Conservation (phyloP, 257 asterid species). For the Lavandula angustifolia region DNA sequence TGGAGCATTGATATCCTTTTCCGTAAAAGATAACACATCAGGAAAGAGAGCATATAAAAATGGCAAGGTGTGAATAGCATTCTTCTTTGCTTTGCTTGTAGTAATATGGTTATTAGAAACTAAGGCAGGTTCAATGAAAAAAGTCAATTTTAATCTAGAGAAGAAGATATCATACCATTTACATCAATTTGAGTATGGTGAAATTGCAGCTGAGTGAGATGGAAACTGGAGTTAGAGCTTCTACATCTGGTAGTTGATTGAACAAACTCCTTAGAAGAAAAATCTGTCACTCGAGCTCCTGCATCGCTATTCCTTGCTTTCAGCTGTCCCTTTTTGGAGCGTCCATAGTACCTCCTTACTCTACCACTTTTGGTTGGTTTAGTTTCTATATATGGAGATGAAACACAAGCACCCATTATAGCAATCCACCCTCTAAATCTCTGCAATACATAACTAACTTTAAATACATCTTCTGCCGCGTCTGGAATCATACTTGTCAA, state of each 20-base stretch:
- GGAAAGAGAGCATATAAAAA: no score
- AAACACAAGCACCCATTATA: constrained; percentile 76
- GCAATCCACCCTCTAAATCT: constrained; percentile 29
- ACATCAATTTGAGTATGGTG: constrained; percentile 70
- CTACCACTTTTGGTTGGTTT: constrained; percentile 38
- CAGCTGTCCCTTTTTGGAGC: constrained; percentile 42
- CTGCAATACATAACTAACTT: constrained; percentile 12
- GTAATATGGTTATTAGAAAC: background rate
- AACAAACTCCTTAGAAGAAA: constrained; percentile 63
- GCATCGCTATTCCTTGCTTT: constrained; percentile 47
- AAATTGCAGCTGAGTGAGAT: constrained; percentile 83
- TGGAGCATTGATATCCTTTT: no score
- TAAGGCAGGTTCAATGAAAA: background rate
- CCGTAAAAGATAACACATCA: no score
- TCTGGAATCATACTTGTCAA: constrained; percentile 8
- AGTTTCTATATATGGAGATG: constrained; percentile 48
- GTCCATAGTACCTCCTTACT: constrained; percentile 41
- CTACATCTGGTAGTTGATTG: constrained; percentile 69
- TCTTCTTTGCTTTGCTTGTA: no score
- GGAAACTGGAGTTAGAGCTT: constrained; percentile 68
- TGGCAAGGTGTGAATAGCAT: no score
- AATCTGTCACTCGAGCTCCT: constrained; percentile 56
- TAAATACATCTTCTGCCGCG: no score
- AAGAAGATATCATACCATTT: constrained; percentile 50
- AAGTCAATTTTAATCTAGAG: background rate